These are phyloP conservation scores for Phytophthora pluvialis DNA, from an alignment of 352 stramenopile genomes.

Conservation along the genomic window DNA sequence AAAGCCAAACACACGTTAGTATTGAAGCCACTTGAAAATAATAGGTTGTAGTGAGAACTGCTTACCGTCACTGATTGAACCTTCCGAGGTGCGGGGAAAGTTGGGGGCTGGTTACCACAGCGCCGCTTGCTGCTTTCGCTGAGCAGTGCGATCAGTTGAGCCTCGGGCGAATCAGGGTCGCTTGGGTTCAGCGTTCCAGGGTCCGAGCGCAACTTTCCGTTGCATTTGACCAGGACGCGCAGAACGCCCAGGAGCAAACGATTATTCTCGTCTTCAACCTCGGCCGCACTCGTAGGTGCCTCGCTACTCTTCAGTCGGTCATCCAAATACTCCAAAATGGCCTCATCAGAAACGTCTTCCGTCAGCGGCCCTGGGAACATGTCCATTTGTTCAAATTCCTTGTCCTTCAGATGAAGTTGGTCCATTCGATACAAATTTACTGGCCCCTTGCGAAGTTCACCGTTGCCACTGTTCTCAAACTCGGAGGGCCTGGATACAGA, in stretches of 20 bases:
- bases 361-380: slow-evolving; percentile 81
- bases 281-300: slow-evolving; percentile 11
- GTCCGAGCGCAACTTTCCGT: slow-evolving; percentile 75
- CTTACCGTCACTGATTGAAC: slow-evolving; percentile 49
- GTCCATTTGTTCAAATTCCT: slow-evolving; percentile 72
- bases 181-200: slow-evolving; percentile 40
- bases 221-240: slow-evolving; percentile 77
- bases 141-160: slow-evolving; percentile 68
- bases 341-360: slow-evolving; percentile 63
- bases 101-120: slow-evolving; percentile 48
- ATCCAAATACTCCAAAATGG: slow-evolving; percentile 73
- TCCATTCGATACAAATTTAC: slow-evolving; percentile 85
- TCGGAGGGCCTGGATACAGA: slow-evolving; percentile 48
- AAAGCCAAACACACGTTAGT: slow-evolving; percentile 13
- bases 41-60: neutral
- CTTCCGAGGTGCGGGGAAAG: slow-evolving; percentile 57
- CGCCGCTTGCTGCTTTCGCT: slow-evolving; percentile 74
- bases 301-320: slow-evolving; percentile 55
- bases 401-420: slow-evolving; percentile 75
- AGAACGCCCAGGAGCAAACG: slow-evolving; percentile 75
- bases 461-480: slow-evolving; percentile 56
- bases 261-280: slow-evolving; percentile 63
- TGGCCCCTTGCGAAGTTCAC: slow-evolving; percentile 81
- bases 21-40: neutral
- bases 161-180: slow-evolving; percentile 68